phyloP scores from a whole-genome alignment of 2,329 filamentous ascomycete genomes.

The Fusarium equiseti region DNA sequence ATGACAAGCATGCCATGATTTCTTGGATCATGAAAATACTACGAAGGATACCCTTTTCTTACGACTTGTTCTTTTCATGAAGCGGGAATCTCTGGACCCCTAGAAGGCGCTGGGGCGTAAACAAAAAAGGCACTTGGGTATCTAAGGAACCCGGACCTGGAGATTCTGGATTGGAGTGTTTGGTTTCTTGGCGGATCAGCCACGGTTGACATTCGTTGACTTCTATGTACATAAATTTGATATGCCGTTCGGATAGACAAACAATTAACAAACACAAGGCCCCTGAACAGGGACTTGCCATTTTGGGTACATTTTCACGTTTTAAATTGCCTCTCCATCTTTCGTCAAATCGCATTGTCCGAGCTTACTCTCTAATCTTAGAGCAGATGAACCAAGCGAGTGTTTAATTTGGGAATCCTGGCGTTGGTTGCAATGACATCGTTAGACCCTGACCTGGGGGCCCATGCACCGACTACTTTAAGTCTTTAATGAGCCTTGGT shows the following conservation, averaged over 20 bases:
- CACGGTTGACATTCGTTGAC: slow-evolving; percentile 37
- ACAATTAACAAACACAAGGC: slow-evolving; percentile 28
- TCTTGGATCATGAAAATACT: slow-evolving; percentile 22
- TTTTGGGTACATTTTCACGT: slow-evolving; percentile 2
- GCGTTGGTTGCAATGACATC: slow-evolving; percentile 2
- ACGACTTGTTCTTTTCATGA: slow-evolving; percentile 45
- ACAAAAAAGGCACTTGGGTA: slow-evolving; percentile 15
- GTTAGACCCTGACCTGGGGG: neutral
- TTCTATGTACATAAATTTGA: slow-evolving; percentile 43
- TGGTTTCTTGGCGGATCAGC: slow-evolving; percentile 40
- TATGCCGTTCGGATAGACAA: slow-evolving; percentile 37
- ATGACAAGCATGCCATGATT: slow-evolving; percentile 14
- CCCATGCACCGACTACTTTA: slow-evolving; percentile 10
- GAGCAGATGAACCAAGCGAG: slow-evolving; percentile 19
- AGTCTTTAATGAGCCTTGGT: slow-evolving; percentile 16
- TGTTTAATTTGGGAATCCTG: slow-evolving; percentile 18
- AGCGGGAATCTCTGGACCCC: slow-evolving; percentile 39
- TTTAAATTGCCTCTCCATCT: neutral
- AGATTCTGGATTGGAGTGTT: slow-evolving; percentile 46
- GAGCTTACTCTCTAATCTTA: slow-evolving; percentile 17
- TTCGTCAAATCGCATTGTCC: slow-evolving; percentile 24
- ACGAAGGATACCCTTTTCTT: slow-evolving; percentile 33
- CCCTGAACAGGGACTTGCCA: slow-evolving; percentile 13
- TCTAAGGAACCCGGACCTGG: slow-evolving; percentile 7
- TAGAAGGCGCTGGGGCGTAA: slow-evolving; percentile 36